A percentile compares a stretch with the other conserved stretches of the same genome.
Conservation (phyloP, 2,329 filamentous ascomycete genomes). For the Pseudopyrenochaeta lycopersici region DNA sequence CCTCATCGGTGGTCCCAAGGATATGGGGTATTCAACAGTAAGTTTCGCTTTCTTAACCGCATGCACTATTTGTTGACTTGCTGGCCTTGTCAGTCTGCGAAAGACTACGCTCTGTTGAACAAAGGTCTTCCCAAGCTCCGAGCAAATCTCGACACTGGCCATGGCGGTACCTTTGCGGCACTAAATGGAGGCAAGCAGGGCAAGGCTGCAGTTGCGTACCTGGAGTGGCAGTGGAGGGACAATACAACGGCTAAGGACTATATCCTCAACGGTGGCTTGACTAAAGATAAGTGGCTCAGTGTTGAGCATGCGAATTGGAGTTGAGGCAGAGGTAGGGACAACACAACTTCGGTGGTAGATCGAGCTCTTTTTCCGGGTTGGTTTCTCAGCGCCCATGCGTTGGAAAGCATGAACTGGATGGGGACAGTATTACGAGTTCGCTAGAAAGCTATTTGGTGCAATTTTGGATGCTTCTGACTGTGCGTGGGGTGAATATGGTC, state of each 20-base stretch:
- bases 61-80: not conserved
- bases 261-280: slow-evolving; percentile 21
- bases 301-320: slow-evolving; percentile 23
- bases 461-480: too few relatives aligned
- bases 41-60: not conserved
- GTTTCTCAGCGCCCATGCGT: too few relatives aligned
- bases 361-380: too few relatives aligned
- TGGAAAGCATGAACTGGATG: too few relatives aligned
- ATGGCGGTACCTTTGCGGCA: slow-evolving; percentile 28
- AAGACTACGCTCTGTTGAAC: slow-evolving; percentile 25
- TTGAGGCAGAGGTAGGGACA: not conserved
- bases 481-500: too few relatives aligned
- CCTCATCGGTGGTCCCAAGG: slow-evolving; percentile 25
- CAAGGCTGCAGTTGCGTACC: slow-evolving; percentile 28
- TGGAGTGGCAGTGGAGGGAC: slow-evolving; percentile 29
- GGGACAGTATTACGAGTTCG: too few relatives aligned
- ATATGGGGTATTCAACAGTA: slow-evolving; percentile 27
- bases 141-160: slow-evolving; percentile 30
- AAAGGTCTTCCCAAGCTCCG: slow-evolving; percentile 24
- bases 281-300: slow-evolving; percentile 26
- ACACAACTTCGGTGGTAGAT: too few relatives aligned
- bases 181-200: slow-evolving; percentile 31
- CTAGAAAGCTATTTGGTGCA: too few relatives aligned
- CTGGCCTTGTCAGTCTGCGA: slow-evolving; percentile 15
- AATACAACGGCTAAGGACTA: slow-evolving; percentile 28